A percentile compares a stretch with the other conserved stretches of the same genome.
phyloP scores from a whole-genome alignment of 495 filamentous ascomycete species.

The Hypoxylon crocopeplum region DNA sequence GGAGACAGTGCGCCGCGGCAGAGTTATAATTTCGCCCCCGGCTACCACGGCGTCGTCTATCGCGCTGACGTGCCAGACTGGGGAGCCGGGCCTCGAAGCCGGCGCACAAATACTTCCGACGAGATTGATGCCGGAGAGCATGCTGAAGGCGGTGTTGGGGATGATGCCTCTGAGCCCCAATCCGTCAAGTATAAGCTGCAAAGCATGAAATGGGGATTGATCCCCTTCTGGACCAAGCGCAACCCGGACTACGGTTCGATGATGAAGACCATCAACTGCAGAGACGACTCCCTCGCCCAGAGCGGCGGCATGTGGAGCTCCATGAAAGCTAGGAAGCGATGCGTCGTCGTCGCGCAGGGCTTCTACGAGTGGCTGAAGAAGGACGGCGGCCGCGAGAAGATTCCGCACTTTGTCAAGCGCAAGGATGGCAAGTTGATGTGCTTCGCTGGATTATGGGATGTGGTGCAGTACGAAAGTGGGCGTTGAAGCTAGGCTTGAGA shows the following conservation, averaged over 20 bases:
- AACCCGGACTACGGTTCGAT: slow-evolving; percentile 76
- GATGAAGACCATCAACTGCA: slow-evolving; percentile 92
- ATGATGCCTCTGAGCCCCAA: background rate
- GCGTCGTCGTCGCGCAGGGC: slow-evolving; percentile 84
- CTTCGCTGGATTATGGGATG: slow-evolving; percentile 92
- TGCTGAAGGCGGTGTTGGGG: slow-evolving; percentile 16
- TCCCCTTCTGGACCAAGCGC: slow-evolving; percentile 92
- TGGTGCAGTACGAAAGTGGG: slow-evolving; percentile 77
- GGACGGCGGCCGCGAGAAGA: slow-evolving; percentile 73
- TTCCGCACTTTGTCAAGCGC: slow-evolving; percentile 81
- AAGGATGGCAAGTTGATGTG: slow-evolving; percentile 86
- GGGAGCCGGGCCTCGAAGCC: slow-evolving; percentile 51
- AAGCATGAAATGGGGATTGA: slow-evolving; percentile 68
- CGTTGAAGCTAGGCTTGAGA: background rate
- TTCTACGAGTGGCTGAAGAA: slow-evolving; percentile 98
- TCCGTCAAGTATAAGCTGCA: slow-evolving; percentile 78
- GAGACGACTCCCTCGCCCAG: slow-evolving; percentile 82
- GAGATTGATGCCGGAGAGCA: slow-evolving; percentile 17
- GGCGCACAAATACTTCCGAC: slow-evolving; percentile 10
- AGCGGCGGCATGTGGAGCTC: slow-evolving; percentile 85
- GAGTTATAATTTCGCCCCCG: slow-evolving; percentile 92
- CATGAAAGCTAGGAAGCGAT: slow-evolving; percentile 89
- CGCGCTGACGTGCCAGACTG: slow-evolving; percentile 71
- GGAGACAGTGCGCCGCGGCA: slow-evolving; percentile 67
- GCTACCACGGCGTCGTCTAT: slow-evolving; percentile 85